phyloP scores from a whole-genome alignment of 495 filamentous ascomycete species.

The Neurospora sp. region DNA sequence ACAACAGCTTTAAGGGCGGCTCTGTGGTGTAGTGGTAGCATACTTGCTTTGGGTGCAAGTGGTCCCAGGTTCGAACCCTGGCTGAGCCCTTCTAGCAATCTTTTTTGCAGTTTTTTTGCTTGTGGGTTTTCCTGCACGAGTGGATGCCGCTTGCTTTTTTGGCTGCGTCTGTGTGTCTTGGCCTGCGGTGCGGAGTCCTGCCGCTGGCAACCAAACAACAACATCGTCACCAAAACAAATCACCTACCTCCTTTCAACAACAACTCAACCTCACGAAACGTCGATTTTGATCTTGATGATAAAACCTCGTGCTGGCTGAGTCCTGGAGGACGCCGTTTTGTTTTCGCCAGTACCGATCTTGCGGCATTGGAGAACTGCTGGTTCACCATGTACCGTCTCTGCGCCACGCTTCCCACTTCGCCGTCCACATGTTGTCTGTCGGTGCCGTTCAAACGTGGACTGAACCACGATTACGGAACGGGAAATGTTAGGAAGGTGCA shows the following conservation, averaged over 20 bases:
- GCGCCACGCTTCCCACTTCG: neutral
- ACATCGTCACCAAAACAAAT: neutral
- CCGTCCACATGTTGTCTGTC: neutral
- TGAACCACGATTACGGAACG: neutral
- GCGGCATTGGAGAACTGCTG: neutral
- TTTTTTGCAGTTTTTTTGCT: neutral
- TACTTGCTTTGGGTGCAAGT: constrained; percentile 1
- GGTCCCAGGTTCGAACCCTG: neutral
- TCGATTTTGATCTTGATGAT: neutral
- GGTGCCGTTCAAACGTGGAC: neutral
- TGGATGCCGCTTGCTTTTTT: neutral
- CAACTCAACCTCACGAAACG: neutral
- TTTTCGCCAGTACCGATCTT: neutral
- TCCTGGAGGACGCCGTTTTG: neutral
- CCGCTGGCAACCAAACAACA: neutral
- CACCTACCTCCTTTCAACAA: neutral
- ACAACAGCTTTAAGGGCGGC: neutral
- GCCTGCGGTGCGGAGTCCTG: neutral
- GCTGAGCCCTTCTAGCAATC: neutral
- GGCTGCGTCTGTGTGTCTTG: neutral
- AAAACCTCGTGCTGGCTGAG: neutral
- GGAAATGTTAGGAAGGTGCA: neutral
- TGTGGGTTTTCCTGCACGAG: neutral
- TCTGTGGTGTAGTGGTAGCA: constrained; percentile 1
- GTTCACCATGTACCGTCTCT: neutral